Conservation (phyloP, 352 stramenopile species). For the Phytopythium vexans region DNA sequence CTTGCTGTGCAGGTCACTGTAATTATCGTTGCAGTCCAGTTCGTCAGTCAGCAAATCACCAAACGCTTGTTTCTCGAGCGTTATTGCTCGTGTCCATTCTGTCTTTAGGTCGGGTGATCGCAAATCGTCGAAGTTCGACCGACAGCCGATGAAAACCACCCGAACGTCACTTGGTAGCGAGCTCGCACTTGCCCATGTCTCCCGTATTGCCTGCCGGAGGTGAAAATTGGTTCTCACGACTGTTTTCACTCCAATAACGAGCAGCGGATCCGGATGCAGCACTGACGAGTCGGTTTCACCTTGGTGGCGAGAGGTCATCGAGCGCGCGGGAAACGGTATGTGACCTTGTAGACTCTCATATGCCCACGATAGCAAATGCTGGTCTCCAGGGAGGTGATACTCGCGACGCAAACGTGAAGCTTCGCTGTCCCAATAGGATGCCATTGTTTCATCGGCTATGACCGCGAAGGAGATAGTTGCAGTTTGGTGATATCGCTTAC, state of each 20-base stretch:
- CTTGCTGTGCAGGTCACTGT: slow-evolving; percentile 29
- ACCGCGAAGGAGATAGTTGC: background rate
- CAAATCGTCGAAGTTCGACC: slow-evolving; percentile 2
- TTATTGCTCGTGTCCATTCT: slow-evolving; percentile 13
- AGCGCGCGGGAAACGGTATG: no score
- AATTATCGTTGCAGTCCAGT: slow-evolving; percentile 34
- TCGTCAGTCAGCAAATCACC: slow-evolving; percentile 36
- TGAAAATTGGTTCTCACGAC: slow-evolving; percentile 25
- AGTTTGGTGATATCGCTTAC: background rate
- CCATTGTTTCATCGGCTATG: no score
- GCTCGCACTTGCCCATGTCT: slow-evolving; percentile 31
- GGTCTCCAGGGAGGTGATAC: no score
- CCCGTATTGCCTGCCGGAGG: slow-evolving; percentile 28
- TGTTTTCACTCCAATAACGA: slow-evolving; percentile 56
- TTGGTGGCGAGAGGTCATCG: background rate
- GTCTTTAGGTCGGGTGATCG: background rate
- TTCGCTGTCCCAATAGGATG: no score
- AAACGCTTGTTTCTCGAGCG: slow-evolving; percentile 24
- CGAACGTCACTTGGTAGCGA: slow-evolving; percentile 14
- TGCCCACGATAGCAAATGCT: slow-evolving; percentile 14
- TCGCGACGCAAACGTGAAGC: no score
- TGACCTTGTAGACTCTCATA: background rate
- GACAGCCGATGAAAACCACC: slow-evolving; percentile 40
- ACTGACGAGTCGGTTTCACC: no score
- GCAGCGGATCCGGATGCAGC: background rate